A percentile compares a stretch with the other conserved stretches of the same genome.
phyloP scores from a whole-genome alignment of 345 rosid species.

The Eutrema yunnanense region DNA sequence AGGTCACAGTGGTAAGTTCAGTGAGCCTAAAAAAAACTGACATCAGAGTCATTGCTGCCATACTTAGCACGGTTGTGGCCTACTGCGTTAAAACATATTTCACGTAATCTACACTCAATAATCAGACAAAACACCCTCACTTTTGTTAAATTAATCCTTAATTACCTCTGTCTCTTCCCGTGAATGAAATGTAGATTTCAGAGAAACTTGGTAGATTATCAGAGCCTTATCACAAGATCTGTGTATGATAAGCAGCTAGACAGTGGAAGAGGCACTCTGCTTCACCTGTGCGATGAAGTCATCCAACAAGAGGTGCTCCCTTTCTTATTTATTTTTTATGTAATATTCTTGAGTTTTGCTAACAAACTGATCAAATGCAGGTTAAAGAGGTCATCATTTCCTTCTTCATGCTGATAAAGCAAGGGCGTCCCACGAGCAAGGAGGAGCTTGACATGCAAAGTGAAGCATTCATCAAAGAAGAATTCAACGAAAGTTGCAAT shows the following conservation, averaged over 20 bases:
- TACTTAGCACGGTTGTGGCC: slow-evolving; percentile 58
- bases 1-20: slow-evolving; percentile 57
- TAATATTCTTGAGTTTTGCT: background rate
- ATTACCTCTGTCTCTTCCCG: background rate
- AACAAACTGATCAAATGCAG: slow-evolving; percentile 27
- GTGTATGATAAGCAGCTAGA: slow-evolving; percentile 79
- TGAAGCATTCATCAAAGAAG: slow-evolving; percentile 50
- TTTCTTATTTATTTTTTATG: background rate
- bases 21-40: slow-evolving; percentile 56
- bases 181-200: slow-evolving; percentile 48
- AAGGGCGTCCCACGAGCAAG: slow-evolving; percentile 42
- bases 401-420: slow-evolving; percentile 57
- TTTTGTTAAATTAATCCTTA: background rate
- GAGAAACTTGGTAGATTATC: slow-evolving; percentile 60
- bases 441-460: slow-evolving; percentile 57
- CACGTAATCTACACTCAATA: slow-evolving; percentile 34
- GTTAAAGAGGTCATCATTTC: slow-evolving; percentile 82
- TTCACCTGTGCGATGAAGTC: slow-evolving; percentile 77
- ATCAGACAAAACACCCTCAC: background rate
- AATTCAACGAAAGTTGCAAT: slow-evolving; percentile 53
- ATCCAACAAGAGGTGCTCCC: slow-evolving; percentile 51
- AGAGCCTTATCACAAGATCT: slow-evolving; percentile 63
- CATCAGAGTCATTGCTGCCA: slow-evolving; percentile 55
- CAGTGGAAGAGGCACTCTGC: slow-evolving; percentile 82
- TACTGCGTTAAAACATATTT: slow-evolving; percentile 68